Percentiles rank a stretch among this genome's conserved stretches.
phyloP scores from a whole-genome alignment of 345 rosid genomes.

The Rubroshorea leprosula region DNA sequence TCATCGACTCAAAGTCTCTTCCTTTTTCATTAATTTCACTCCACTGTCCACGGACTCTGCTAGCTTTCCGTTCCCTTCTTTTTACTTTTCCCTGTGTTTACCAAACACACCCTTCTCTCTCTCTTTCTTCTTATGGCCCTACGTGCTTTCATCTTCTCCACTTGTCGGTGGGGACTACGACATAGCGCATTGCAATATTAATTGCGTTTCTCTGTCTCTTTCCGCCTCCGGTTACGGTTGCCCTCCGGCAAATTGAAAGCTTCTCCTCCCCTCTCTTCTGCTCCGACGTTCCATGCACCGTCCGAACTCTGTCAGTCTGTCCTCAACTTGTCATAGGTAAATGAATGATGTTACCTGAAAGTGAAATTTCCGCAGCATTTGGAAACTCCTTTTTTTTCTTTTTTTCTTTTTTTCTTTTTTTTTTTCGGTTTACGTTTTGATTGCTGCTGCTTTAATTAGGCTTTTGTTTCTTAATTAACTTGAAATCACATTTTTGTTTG shows the following conservation, averaged over 20 bases:
- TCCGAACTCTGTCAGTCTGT: neutral
- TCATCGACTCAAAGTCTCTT: neutral
- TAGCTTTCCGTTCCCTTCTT: neutral
- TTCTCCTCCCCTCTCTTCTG: neutral
- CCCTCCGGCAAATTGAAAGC: neutral
- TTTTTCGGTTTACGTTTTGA: neutral
- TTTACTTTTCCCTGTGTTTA: constrained; percentile 23
- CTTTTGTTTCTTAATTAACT: neutral
- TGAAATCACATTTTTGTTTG: neutral
- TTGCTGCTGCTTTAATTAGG: neutral
- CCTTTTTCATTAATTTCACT: constrained; percentile 11
- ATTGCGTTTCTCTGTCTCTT: constrained; percentile 1
- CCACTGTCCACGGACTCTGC: constrained; percentile 17
- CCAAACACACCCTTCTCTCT: constrained; percentile 19
- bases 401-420: neutral
- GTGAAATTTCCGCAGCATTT: neutral
- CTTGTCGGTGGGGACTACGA: constrained; percentile 8
- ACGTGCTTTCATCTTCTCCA: neutral
- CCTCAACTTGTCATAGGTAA: neutral
- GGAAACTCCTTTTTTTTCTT: neutral
- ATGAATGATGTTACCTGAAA: neutral
- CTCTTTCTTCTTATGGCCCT: constrained; percentile 9
- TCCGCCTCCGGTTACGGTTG: neutral
- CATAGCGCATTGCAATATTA: neutral
- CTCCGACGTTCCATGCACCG: constrained; percentile 10